These are phyloP conservation scores for Penicillium crystallinum DNA, from an alignment of 495 filamentous ascomycete genomes.

Conservation along the genomic window DNA sequence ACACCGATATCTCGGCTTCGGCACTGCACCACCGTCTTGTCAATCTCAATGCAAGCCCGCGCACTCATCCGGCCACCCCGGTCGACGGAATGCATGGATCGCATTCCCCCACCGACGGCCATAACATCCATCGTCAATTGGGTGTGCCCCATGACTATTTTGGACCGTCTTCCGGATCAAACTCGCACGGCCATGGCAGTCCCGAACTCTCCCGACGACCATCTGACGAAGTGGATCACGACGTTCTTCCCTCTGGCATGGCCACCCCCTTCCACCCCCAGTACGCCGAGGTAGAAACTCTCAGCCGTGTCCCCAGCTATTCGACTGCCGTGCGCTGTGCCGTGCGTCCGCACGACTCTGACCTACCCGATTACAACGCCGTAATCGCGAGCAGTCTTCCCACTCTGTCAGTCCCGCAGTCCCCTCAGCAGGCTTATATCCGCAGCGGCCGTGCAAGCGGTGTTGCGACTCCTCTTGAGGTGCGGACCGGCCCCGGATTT, in stretches of 20 bases:
- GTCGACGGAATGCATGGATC: constrained; percentile 17
- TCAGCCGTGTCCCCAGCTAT: constrained; percentile 78
- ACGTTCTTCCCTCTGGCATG: constrained; percentile 44
- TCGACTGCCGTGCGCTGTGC: constrained; percentile 64
- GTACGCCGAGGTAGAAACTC: constrained; percentile 53
- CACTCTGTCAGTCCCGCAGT: constrained; percentile 27
- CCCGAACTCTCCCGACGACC: constrained; percentile 49
- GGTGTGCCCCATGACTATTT: constrained; percentile 32
- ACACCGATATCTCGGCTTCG: constrained; percentile 45
- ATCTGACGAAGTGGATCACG: constrained; percentile 54
- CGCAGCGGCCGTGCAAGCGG: constrained; percentile 30
- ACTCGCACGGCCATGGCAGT: constrained; percentile 34
- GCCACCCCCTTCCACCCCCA: constrained; percentile 61
- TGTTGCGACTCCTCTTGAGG: constrained; percentile 26
- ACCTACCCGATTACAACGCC: constrained; percentile 49
- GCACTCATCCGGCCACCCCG: constrained; percentile 15
- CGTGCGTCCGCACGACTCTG: constrained; percentile 43
- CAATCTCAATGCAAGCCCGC: constrained; percentile 42
- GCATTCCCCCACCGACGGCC: constrained; percentile 19
- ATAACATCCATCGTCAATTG: constrained; percentile 22
- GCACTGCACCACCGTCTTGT: constrained; percentile 60
- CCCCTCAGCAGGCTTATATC: constrained; percentile 39
- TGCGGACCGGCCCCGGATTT: constrained; percentile 28
- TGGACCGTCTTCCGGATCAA: constrained; percentile 27
- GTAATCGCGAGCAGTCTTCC: constrained; percentile 36